A percentile compares a stretch with the other conserved stretches of the same genome.
Conservation (phyloP, 352 stramenopile species). For the Thraustochytrium sp. region DNA sequence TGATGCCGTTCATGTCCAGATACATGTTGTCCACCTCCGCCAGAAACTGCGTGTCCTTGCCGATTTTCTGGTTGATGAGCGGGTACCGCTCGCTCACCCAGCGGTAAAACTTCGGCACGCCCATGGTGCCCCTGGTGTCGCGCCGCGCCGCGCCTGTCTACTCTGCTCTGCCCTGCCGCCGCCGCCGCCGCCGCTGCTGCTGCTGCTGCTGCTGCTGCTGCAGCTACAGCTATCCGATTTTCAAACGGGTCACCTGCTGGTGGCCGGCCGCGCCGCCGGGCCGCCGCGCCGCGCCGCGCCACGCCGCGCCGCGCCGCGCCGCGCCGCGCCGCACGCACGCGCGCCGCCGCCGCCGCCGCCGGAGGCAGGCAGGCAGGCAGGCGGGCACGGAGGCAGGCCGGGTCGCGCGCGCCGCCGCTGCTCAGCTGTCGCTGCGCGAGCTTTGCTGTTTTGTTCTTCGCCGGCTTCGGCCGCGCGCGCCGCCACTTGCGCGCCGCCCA, state of each 20-base stretch:
- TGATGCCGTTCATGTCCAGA: conserved; percentile 99
- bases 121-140: conserved; percentile 51
- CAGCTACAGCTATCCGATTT: background rate
- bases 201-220: background rate
- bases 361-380: no score
- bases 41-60: conserved; percentile 88
- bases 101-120: conserved; percentile 85
- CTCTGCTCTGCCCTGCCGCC: background rate
- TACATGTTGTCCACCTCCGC: conserved; percentile 99
- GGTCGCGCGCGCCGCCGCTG: no score
- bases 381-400: no score
- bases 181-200: background rate
- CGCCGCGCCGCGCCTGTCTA: background rate
- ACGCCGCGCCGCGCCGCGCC: no score
- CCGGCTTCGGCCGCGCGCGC: no score
- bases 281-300: no score
- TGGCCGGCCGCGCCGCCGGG: background rate
- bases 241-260: background rate
- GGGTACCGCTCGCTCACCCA: conserved; percentile 92
- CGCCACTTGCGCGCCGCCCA: no score
- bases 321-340: no score
- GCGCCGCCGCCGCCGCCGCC: no score
- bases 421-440: no score
- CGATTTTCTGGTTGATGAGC: conserved; percentile 95
- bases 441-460: no score